phyloP scores from a whole-genome alignment of 805 yeast species.

The Helenozyma baotianmanensis region DNA sequence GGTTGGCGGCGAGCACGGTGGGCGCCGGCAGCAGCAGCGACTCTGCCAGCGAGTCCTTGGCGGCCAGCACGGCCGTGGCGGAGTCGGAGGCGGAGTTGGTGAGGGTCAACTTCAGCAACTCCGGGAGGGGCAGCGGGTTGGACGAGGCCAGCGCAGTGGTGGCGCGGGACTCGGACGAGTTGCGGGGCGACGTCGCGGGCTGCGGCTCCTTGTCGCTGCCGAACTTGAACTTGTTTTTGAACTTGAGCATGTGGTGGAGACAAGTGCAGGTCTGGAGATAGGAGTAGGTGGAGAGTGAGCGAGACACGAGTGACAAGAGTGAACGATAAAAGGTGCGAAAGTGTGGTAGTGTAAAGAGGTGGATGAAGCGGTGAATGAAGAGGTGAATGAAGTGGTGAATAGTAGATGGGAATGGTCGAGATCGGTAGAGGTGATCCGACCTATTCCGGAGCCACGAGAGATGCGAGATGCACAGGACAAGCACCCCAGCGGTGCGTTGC shows the following conservation, averaged over 20 bases:
- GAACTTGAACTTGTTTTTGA: slow-evolving; percentile 29
- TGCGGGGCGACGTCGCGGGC: slow-evolving; percentile 13
- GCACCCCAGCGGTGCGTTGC: no score
- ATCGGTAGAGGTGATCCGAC: no score
- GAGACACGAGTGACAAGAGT: no score
- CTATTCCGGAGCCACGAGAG: no score
- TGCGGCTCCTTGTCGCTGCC: slow-evolving; percentile 15
- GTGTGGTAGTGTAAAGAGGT: no score
- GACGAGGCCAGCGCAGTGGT: slow-evolving; percentile 10
- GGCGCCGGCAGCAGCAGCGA: slow-evolving; percentile 4
- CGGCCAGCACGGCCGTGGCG: not conserved
- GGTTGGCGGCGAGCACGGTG: slow-evolving; percentile 26
- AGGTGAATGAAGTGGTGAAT: no score
- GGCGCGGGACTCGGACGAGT: slow-evolving; percentile 24
- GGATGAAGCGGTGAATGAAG: no score
- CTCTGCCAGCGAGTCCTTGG: slow-evolving; percentile 1
- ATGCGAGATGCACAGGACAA: no score
- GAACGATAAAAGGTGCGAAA: no score
- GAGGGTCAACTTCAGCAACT: slow-evolving; percentile 17
- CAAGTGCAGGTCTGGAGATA: no score
- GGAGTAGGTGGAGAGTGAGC: no score
- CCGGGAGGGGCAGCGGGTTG: not conserved
- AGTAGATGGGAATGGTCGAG: no score
- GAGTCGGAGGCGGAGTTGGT: not conserved
- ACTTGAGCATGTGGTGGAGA: slow-evolving; percentile 21